Base-by-base conservation (phyloP, 768 basidiomycete genomes). In the Clitopilus passeckerianus region DNA sequence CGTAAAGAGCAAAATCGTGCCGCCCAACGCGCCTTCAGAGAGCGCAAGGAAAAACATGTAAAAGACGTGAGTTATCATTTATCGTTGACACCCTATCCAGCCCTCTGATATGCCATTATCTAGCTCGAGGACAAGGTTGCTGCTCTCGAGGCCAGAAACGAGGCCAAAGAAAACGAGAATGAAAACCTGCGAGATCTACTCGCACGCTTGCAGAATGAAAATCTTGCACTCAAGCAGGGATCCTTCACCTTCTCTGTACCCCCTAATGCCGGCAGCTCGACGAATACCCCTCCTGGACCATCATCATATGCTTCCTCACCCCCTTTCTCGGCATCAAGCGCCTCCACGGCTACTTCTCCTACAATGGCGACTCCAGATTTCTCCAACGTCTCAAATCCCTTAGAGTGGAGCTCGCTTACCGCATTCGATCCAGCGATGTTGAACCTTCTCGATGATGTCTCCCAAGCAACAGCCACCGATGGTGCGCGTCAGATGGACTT, bases 1-100 rank as follows among this genome's bases (percentile, higher is more conserved):
- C 87, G 96, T 62, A 98, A 98, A 75, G 92, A 98, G 66, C 96
- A 98, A 75, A 99, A 99, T 66, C 82, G 96, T 58, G 94, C 95
- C 2, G 96, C 96, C 6, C 97, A 99, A 73, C 87, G 96, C 57
- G 96, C 96, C 1, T 99, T 99, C 78, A 80, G 96, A 58, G 97
- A 98, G 73, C 83, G 96, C 61, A 95, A 98, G 74, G 96, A 99
- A 76, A 93, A 92, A 67, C 95, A 97, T 71, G 93, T 98, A 64
- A 94, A 93, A 70, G 95, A 97, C 70, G 95, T 97, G 68, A 77
- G 93, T 81, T 1, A 23, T 23, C 15, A 52, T 23, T 46, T 34
- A 37, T 58, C 15, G 34, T 60, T 52, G 63, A 56, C 44, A 52
- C 20, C 37, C 7, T 33, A 27, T 50, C 18, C 50, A 34, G n/a